Percentiles rank a stretch among this genome's conserved stretches.
Conservation (phyloP, 129 eudicot species). For the Artemisia tridentata region DNA sequence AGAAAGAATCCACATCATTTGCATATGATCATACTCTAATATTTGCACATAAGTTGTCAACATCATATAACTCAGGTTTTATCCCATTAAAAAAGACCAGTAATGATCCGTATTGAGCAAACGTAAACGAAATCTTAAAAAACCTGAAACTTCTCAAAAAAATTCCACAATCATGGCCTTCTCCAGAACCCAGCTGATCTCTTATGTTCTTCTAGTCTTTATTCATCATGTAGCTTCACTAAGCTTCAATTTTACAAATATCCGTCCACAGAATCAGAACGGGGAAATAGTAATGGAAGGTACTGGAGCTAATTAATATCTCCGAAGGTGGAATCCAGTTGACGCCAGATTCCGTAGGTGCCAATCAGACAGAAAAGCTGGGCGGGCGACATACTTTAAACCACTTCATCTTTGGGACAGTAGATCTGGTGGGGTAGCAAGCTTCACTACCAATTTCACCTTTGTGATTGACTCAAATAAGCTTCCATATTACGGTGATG, state of each 20-base stretch:
- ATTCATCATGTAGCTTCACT: constrained; percentile 21
- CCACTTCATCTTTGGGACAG: constrained; percentile 38
- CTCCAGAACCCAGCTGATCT: constrained; percentile 1
- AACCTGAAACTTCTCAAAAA: not conserved
- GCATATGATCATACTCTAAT: not conserved
- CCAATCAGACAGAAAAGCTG: not conserved
- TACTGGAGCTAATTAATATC: constrained; percentile 2
- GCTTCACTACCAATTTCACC: constrained; percentile 36
- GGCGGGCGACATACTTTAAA: constrained; percentile 25
- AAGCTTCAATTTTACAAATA: constrained; percentile 8
- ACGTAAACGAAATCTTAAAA: not conserved
- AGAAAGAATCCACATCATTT: too few relatives aligned
- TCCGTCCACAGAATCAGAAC: not conserved
- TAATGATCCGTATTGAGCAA: not conserved
- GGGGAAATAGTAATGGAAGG: not conserved
- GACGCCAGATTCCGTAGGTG: constrained; percentile 7
- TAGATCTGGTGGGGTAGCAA: constrained; percentile 30
- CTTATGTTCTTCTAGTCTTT: constrained; percentile 1
- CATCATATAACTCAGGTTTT: not conserved
- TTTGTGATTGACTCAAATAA: constrained; percentile 27
- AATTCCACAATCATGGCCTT: not conserved
- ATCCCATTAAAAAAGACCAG: not conserved
- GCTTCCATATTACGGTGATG: constrained; percentile 3
- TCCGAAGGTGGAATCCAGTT: constrained; percentile 26
- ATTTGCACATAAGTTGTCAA: not conserved